A percentile compares a stretch with the other conserved stretches of the same genome.
These are phyloP conservation scores for Penicillium maclennaniae DNA, from an alignment of 495 filamentous ascomycete genomes.

Conservation along the genomic window DNA sequence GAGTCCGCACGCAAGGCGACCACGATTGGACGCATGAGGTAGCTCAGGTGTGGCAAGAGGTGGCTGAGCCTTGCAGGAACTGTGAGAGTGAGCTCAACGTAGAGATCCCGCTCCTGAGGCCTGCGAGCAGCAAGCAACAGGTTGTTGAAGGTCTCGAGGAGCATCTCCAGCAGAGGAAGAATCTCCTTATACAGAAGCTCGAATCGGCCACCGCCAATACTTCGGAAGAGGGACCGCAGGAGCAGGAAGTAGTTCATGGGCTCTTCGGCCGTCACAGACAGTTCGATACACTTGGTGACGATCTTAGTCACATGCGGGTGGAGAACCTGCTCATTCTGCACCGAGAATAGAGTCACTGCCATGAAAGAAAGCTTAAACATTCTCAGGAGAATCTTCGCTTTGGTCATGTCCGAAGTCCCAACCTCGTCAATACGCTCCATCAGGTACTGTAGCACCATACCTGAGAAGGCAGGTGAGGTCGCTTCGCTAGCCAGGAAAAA, in stretches of 20 bases:
- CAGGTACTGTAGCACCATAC: conserved; percentile 94
- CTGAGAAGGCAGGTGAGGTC: conserved; percentile 93
- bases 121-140: conserved; percentile 84
- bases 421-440: conserved; percentile 96
- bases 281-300: conserved; percentile 90
- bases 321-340: conserved; percentile 91
- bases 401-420: conserved; percentile 82
- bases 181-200: conserved; percentile 98
- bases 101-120: conserved; percentile 86
- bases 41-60: conserved; percentile 92
- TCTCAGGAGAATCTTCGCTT: conserved; percentile 84
- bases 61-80: conserved; percentile 94
- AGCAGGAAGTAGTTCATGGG: conserved; percentile 99
- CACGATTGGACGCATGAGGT: conserved; percentile 94
- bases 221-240: conserved; percentile 85
- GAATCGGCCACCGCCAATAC: conserved; percentile 95
- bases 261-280: conserved; percentile 92
- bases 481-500: conserved; percentile 98
- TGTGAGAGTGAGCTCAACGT: conserved; percentile 93
- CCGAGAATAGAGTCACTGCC: conserved; percentile 94
- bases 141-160: conserved; percentile 95
- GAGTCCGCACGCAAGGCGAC: conserved; percentile 88
- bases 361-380: conserved; percentile 99
- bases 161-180: conserved; percentile 90
- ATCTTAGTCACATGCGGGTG: conserved; percentile 95